A percentile compares a stretch with the other conserved stretches of the same genome.
phyloP scores from a whole-genome alignment of 2,329 filamentous ascomycete genomes.

The Hymenoscyphus occultus region DNA sequence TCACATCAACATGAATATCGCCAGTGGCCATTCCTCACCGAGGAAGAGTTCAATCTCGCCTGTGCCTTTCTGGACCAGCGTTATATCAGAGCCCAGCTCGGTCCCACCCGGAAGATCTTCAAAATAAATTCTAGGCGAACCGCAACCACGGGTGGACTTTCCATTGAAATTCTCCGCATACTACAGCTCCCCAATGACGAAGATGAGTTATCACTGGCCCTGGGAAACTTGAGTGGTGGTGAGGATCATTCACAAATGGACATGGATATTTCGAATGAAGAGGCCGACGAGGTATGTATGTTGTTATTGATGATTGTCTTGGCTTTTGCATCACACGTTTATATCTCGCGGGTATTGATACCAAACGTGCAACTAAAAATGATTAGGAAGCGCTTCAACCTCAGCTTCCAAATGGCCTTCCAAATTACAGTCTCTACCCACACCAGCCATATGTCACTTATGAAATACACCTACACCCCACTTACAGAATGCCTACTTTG shows the following conservation, averaged over 20 bases:
- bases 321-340: background rate
- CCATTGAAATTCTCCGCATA: slow-evolving; percentile 34
- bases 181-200: slow-evolving; percentile 30
- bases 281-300: slow-evolving; percentile 34
- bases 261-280: slow-evolving; percentile 30
- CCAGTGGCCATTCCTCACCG: slow-evolving; percentile 58
- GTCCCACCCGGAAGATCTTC: slow-evolving; percentile 52
- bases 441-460: slow-evolving; percentile 52
- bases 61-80: slow-evolving; percentile 60
- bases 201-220: slow-evolving; percentile 30
- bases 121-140: slow-evolving; percentile 48
- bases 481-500: slow-evolving; percentile 71
- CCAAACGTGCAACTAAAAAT: background rate
- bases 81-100: slow-evolving; percentile 58
- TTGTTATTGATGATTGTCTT: slow-evolving; percentile 1
- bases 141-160: slow-evolving; percentile 30
- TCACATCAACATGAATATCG: slow-evolving; percentile 39
- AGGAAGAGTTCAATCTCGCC: slow-evolving; percentile 61
- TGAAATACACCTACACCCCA: slow-evolving; percentile 72
- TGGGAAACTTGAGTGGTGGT: slow-evolving; percentile 26
- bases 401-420: slow-evolving; percentile 10
- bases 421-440: slow-evolving; percentile 30
- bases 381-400: slow-evolving; percentile 29
- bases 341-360: background rate
- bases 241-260: slow-evolving; percentile 21